Base-by-base conservation (phyloP, 2,329 filamentous ascomycete genomes). In the Coniochaeta prunicola region DNA sequence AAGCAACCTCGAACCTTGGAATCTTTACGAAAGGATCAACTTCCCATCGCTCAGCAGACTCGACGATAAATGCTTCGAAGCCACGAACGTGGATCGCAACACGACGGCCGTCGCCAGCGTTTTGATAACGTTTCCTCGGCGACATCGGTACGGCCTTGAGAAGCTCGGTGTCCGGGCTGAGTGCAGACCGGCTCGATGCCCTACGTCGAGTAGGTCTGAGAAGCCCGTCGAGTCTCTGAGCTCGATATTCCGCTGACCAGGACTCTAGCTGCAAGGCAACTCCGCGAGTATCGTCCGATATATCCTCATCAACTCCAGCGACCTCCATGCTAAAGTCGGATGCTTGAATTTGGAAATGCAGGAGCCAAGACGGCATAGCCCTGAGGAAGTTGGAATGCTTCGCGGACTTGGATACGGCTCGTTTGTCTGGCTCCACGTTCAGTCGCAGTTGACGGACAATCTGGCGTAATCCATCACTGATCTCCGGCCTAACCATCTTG, bases 251-350 rank as follows among this genome's bases (percentile, higher is more conserved):
- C 3, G 90, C 86, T 0, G 88, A 90, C 84, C 92, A 94, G 0
- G 87, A 90, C 64, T 96, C 91, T 50, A 97, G 77, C 67, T 97
- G 92, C 17, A 99, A 69, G 0, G 91, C 91, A 42, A 96, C 80
- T 19, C 94, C 94, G 24, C 91, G 85, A 15, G 89, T 89, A 59
- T 93, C 85, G 50, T 87, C 83, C 0, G 92, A 96, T 34, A 97
- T 91, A 21, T 87, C 85, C 54, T 87, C 80, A 68, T 99, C 96
- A 24, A 94, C 80, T 2, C 94, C 94, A 19, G 94, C 94, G 57
- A 97, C 83, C 70, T 99, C 93, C 56, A 96, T 79, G 65, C 90
- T 94, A 67, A 96, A 92, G 62, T 96, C 91, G 4, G 89, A 89
- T 1, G 91, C 92, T 69, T 96, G 90, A 5, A 99, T 79, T 59